These are phyloP conservation scores for Hansfordia pulvinata DNA, from an alignment of 2,329 filamentous ascomycete species.

Conservation along the genomic window DNA sequence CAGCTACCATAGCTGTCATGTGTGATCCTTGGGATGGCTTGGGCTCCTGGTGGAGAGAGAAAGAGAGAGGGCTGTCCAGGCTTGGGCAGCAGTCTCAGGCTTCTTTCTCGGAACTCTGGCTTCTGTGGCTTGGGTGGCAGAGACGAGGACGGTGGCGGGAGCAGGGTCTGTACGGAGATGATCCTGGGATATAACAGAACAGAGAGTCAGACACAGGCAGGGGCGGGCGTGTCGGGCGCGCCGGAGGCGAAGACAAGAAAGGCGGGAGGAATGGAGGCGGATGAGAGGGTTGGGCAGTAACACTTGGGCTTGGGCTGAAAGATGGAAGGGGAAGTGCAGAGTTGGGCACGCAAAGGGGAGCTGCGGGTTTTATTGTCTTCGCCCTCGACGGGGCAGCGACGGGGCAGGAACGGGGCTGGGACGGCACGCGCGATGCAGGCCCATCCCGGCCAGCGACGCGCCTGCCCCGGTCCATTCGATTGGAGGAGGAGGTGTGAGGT, in stretches of 20 bases:
- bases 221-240: conserved; percentile 4
- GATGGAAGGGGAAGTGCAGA: conserved; percentile 17
- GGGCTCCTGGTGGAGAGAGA: too few relatives aligned
- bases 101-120: too few relatives aligned
- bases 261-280: too few relatives aligned
- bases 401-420: neutral
- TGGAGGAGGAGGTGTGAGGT: conserved; percentile 9
- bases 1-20: conserved; percentile 35
- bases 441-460: too few relatives aligned
- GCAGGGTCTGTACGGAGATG: conserved; percentile 8
- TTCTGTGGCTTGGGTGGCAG: too few relatives aligned
- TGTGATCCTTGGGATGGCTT: too few relatives aligned
- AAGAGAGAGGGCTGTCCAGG: too few relatives aligned
- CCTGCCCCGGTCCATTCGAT: too few relatives aligned
- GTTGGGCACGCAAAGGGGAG: conserved; percentile 28
- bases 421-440: too few relatives aligned
- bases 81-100: too few relatives aligned
- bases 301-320: conserved; percentile 17
- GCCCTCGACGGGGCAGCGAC: neutral
- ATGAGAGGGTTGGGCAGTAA: conserved; percentile 20
- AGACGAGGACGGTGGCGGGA: too few relatives aligned
- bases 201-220: conserved; percentile 9
- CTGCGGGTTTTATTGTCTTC: conserved; percentile 34
- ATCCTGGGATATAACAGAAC: conserved; percentile 13
- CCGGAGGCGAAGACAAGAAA: too few relatives aligned